Conservation (phyloP, 805 yeast species). For the Ogataea nitratoaversa region DNA sequence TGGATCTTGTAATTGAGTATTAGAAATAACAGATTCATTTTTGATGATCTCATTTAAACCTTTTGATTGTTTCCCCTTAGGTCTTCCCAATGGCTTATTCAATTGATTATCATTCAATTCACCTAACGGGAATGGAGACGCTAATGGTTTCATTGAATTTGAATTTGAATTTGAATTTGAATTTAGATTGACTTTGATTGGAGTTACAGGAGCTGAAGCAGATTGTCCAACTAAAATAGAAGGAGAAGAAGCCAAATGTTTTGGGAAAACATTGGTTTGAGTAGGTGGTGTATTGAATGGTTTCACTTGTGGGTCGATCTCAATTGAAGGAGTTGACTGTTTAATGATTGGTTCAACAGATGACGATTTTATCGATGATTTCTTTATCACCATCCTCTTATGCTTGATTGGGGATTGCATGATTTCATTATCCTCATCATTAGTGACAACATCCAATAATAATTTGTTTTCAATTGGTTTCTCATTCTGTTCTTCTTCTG, state of each 20-base stretch:
- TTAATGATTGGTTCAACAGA: not conserved
- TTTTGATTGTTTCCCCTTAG: constrained; percentile 12
- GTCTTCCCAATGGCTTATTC: constrained; percentile 1
- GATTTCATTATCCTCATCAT: too few relatives aligned
- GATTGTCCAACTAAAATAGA: not conserved
- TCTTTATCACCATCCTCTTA: not conserved
- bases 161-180: too few relatives aligned
- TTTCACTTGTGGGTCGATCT: not conserved
- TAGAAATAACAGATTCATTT: too few relatives aligned
- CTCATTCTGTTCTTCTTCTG: not conserved
- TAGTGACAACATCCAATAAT: too few relatives aligned
- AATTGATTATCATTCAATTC: not conserved
- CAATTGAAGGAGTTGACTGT: not conserved
- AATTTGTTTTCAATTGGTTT: too few relatives aligned
- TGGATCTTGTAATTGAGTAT: not conserved
- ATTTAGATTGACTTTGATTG: not conserved
- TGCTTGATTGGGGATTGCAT: too few relatives aligned
- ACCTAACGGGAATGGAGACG: not conserved
- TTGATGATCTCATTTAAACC: not conserved
- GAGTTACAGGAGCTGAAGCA: not conserved
- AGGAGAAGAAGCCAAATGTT: not conserved
- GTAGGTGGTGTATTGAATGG: not conserved
- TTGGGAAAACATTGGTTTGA: not conserved
- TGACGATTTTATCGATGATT: not conserved
- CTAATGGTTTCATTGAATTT: too few relatives aligned